Percentiles rank a stretch among this genome's conserved stretches.
phyloP scores from a whole-genome alignment of 257 asterid species.

The Solanum raphanifolium region DNA sequence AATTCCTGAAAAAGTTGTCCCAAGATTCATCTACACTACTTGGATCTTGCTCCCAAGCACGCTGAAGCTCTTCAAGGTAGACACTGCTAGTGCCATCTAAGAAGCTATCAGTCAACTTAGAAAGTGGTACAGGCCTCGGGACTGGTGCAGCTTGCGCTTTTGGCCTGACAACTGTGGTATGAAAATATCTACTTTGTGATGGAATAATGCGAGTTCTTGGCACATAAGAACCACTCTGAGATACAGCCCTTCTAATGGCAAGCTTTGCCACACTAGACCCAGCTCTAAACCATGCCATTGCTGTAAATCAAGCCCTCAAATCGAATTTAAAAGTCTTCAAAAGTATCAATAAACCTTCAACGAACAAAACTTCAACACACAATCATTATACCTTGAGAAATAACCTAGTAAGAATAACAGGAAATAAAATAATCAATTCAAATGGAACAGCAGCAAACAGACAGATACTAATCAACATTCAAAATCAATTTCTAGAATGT shows the following conservation, averaged over 20 bases:
- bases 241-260: constrained; percentile 60
- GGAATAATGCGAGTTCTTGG: constrained; percentile 31
- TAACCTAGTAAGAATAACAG: not conserved
- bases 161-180: constrained; percentile 43
- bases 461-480: not conserved
- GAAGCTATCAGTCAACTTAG: constrained; percentile 90
- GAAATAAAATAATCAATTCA: not conserved
- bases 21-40: constrained; percentile 92
- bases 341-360: not conserved
- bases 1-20: constrained; percentile 93
- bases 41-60: constrained; percentile 98
- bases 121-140: constrained; percentile 84
- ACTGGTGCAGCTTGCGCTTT: constrained; percentile 81
- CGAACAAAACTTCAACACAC: constrained; percentile 2
- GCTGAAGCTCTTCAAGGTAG: constrained; percentile 92
- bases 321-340: not conserved
- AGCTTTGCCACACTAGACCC: constrained; percentile 70
- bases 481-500: not conserved
- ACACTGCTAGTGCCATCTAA: constrained; percentile 95
- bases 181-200: constrained; percentile 40
- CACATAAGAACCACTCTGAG: constrained; percentile 32
- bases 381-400: not conserved
- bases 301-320: constrained; percentile 6
- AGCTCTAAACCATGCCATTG: constrained; percentile 85
- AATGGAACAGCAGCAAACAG: not conserved